Evolutionary conservation across 2,329 filamentous ascomycete species (phyloP), one percentile per base, ranked within the genome.

Genomic region (Aspergillus aculeatus): DNA sequence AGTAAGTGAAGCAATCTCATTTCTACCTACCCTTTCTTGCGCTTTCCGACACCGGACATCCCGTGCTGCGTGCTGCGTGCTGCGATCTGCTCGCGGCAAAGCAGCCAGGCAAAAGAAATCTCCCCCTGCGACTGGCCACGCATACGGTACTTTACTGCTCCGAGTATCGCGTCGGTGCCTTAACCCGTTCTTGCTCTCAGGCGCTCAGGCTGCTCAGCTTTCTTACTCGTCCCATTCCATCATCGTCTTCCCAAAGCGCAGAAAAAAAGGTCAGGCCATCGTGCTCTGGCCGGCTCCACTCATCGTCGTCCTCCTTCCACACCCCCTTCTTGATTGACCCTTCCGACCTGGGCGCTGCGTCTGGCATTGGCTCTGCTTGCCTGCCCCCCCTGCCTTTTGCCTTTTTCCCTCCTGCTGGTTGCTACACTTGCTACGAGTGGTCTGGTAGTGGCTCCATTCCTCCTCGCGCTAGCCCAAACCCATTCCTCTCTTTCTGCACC

Each of bases 291-390:
- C 62, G 61, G 66, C 56, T 67, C 69, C 68, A 71, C 68, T 61
- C 51, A 63, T 52, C 23, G 6, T 41, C 38, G 14, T n/a, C 16
- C 16, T n/a, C 32, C 38, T n/a, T n/a, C 38, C 38, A 41, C 16
- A 16, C 16, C 38, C 38, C 38, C 38, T 41, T 41, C 38, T 41
- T 41, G 38, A 41, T n/a, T 35, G 35, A 35, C 65, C 58, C 62
- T 60, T 67, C 65, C 66, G 62, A 65, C 66, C 57, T 62, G 11
- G 57, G 64, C 64, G 55, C 58, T 64, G 54, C 26, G 61, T 64
- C 68, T 70, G 67, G 69, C 63, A 71, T 73, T 71, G 69, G 70
- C 61, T 38, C 60, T 62, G 51, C 64, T 64, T 64, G 51, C 64
- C 64, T 64, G 64, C 61, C 54, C 58, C 57, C 59, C 60, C 62